Percentiles rank a stretch among this genome's conserved stretches.
phyloP scores from a whole-genome alignment of 2,329 filamentous ascomycete genomes.

The Teratosphaeria epicoccoides region DNA sequence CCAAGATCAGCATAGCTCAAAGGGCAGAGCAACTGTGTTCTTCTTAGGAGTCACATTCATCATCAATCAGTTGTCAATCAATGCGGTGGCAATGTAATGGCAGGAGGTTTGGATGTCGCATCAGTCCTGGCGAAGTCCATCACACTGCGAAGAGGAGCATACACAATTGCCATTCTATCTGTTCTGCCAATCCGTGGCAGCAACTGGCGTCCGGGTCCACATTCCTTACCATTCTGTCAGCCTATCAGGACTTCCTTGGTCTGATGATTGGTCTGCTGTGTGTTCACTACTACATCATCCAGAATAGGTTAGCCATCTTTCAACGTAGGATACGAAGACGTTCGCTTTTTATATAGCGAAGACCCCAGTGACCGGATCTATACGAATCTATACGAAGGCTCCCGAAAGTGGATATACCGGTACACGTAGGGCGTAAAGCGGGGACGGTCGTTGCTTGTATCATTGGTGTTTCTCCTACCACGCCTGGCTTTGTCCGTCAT shows the following conservation, averaged over 20 bases:
- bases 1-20: conserved; percentile 7
- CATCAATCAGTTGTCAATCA: conserved; percentile 4
- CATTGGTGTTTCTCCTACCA: conserved; percentile 2
- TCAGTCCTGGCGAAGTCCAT: conserved; percentile 5
- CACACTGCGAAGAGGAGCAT: conserved; percentile 5
- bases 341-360: no score
- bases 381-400: conserved; percentile 4
- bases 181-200: conserved; percentile 6
- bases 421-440: conserved; percentile 6
- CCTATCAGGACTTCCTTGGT: conserved; percentile 4
- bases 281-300: conserved; percentile 5
- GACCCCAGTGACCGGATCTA: no score
- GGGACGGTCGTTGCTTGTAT: conserved; percentile 4
- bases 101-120: conserved; percentile 5
- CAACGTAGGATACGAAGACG: no score
- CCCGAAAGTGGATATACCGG: conserved; percentile 2
- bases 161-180: conserved; percentile 3
- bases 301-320: no score
- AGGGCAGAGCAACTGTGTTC: conserved; percentile 4
- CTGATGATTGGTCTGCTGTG: conserved; percentile 5
- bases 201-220: conserved; percentile 5
- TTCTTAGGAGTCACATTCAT: conserved; percentile 5
- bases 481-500: conserved; percentile 4
- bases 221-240: conserved; percentile 5
- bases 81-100: conserved; percentile 7